Evolutionary conservation across 1,284 basidiomycete species (phyloP), one percentile per base, ranked within the genome.

Genomic region (Leccinum variabile): DNA sequence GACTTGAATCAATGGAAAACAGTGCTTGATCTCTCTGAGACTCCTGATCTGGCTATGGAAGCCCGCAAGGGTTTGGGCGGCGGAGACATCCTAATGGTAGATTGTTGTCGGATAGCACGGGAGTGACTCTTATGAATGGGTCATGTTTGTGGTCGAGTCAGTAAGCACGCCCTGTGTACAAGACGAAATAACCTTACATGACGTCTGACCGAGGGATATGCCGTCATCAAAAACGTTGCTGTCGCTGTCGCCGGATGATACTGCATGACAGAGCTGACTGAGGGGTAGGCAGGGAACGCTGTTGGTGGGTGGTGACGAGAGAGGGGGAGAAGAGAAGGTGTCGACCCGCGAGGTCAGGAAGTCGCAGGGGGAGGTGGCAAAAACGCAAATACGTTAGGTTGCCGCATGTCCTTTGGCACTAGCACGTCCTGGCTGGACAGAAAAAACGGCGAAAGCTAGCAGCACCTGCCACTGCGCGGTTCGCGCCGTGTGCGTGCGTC

Each of bases 311-410:
- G 54, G 70, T 59, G 50, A 59, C 65, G 57, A 50, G 59, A 69
- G 69, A 60, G 61, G n/a, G 39, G 32, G 32, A 33, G 32, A 33
- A 33, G 32, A 33, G 32, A 33, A 33, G 32, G 32, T 33, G 10
- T 33, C 32, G 58, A 59, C 61, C 65, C 67, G 32, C 32, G 32
- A 25, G 65, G 58, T 57, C 59, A 55, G 59, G 56, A 22, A 32
- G 25, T 59, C 14, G 35, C 53, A 46, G 46, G 39, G 60, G 32
- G 32, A 8, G 32, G 32, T 33, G 32, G 10, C 10, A 33, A 57
- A 57, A 66, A 63, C 67, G 72, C 72, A 72, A 69, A 72, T 70
- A 71, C 56, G 10, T 8, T 32, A 32, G 30, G 30, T 32, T 32
- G 30, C 30, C 30, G 60, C 69, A 63, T 72, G 69, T 57, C 56